phyloP scores from a whole-genome alignment of 1,284 basidiomycete genomes.

The Moesziomyces sp. region DNA sequence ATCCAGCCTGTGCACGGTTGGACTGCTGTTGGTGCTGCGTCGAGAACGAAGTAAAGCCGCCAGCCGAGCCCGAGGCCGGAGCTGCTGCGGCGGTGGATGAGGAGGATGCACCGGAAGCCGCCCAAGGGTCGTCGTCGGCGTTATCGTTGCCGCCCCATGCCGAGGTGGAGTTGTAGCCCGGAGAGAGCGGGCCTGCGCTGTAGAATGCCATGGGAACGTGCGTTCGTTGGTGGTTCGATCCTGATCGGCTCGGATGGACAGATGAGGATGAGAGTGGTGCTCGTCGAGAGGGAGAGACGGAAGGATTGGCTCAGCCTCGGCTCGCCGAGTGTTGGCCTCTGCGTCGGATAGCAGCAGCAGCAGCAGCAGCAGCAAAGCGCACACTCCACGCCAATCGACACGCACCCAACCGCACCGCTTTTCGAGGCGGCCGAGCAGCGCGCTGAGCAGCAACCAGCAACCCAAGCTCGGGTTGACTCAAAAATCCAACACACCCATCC shows the following conservation, averaged over 20 bases:
- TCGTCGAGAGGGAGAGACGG: no score
- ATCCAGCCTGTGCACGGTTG: constrained; percentile 12
- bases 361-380: no score
- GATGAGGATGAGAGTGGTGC: neutral
- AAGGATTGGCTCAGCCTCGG: no score
- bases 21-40: constrained; percentile 33
- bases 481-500: constrained; percentile 14
- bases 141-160: constrained; percentile 50
- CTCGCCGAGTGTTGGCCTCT: no score
- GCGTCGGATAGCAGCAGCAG: no score
- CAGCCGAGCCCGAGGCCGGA: constrained; percentile 4
- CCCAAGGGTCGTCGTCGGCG: constrained; percentile 51
- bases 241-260: no score
- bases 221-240: neutral
- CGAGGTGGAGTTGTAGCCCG: constrained; percentile 45
- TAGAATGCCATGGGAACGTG: constrained; percentile 40
- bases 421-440: no score
- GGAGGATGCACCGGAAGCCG: constrained; percentile 29
- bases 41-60: constrained; percentile 31
- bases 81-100: constrained; percentile 15
- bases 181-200: constrained; percentile 44
- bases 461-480: constrained; percentile 3
- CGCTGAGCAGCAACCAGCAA: no score
- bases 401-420: no score
- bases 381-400: no score